Evolutionary conservation across 2,329 filamentous ascomycete genomes (phyloP), one percentile per base, ranked within the genome.

Genomic region (Arthrobotrys conoides): DNA sequence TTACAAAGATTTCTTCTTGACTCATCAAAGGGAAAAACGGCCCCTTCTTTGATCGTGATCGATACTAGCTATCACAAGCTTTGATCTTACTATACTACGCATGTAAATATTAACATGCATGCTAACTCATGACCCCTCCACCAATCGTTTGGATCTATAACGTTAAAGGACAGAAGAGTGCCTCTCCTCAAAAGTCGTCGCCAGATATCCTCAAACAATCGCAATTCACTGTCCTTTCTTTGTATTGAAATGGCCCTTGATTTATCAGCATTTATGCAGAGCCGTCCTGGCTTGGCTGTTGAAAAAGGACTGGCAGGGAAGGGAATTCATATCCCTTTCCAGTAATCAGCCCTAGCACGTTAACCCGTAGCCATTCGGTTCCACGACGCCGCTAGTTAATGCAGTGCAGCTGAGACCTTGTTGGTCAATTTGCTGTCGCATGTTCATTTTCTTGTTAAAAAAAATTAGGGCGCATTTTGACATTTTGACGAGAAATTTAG

Each of bases 1-100:
- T 77, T 71, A 77, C 73, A 77, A 77, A 77, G 67, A 64, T 51
- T n/a, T 55, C 22, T 20, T 65, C 61, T 51, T 77, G 73, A 77
- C 67, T 77, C 73, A 77, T 77, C 73, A 71, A 61, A 20, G 22
- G 48, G 27, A 64, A 55, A 53, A 33, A 16, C 20, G 57, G 5
- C 18, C 51, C 14, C 12, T 41, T 1, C 36, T 41, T 24, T 61
- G 20, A 22, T 44, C 55, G 27, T 30, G 6, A 16, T 59, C 49
- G 51, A 73, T 63, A n/a, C n/a, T n/a, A n/a, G n/a, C n/a, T n/a
- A 63, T 63, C 55, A 63, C 53, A 33, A 48, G 49, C 38, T 53
- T 36, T 22, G 30, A 59, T 5, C 44, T 20, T 33, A 16, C 51
- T 16, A 33, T n/a, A n/a, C n/a, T n/a, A n/a, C n/a, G n/a, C n/a